These are phyloP conservation scores for Albatrellus ellisii DNA, from an alignment of 768 basidiomycete species.

Conservation along the genomic window DNA sequence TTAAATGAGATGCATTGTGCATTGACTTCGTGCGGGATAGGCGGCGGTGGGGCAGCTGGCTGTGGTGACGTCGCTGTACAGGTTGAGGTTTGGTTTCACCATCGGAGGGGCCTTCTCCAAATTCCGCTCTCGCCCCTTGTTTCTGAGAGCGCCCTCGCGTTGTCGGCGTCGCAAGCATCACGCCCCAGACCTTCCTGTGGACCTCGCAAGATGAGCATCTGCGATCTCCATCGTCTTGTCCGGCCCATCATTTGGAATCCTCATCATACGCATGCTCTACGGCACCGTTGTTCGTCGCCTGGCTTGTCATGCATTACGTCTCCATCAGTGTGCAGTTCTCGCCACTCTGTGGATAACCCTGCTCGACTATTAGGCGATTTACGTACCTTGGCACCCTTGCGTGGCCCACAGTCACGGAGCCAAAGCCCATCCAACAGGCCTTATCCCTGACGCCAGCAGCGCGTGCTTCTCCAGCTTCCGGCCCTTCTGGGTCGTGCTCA, in stretches of 20 bases:
- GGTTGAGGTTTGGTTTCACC: too few species aligned
- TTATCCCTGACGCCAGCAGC: constrained; percentile 45
- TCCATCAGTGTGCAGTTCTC: constrained; percentile 21
- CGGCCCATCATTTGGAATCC: constrained; percentile 56
- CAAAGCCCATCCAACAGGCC: constrained; percentile 55
- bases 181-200: constrained; percentile 66
- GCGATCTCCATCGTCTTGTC: constrained; percentile 64
- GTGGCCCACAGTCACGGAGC: constrained; percentile 65
- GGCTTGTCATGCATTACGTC: constrained; percentile 29
- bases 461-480: constrained; percentile 39
- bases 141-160: constrained; percentile 61
- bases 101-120: too few species aligned
- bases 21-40: too few species aligned
- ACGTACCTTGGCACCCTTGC: constrained; percentile 36
- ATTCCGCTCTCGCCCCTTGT: constrained; percentile 35
- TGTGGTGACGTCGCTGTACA: too few species aligned
- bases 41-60: too few species aligned
- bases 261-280: constrained; percentile 51
- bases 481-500: constrained; percentile 52
- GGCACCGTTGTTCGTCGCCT: constrained; percentile 28
- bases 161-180: constrained; percentile 57
- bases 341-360: constrained; percentile 5
- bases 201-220: constrained; percentile 63
- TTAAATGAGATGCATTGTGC: too few species aligned
- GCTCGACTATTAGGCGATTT: constrained; percentile 4